Percentiles rank a stretch among this genome's conserved stretches.
Conservation (phyloP, 208 protist genomes). For the Leishmania arabica region DNA sequence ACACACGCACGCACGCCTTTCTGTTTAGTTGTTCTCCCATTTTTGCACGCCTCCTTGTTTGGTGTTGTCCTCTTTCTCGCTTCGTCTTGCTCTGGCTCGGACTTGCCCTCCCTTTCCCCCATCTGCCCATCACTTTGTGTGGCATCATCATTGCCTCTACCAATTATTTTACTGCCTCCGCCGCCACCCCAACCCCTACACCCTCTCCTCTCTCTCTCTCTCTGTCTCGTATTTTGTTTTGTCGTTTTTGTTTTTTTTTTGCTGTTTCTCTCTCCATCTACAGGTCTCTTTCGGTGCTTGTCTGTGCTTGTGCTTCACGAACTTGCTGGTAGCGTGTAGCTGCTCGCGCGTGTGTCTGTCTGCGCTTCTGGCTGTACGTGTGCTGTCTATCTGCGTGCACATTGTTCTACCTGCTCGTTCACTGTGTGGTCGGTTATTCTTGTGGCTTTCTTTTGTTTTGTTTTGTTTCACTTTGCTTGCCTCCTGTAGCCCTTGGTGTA, state of each 20-base stretch:
- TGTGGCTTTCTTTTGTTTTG: neutral
- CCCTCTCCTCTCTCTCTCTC: too few relatives aligned
- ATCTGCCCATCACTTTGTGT: neutral
- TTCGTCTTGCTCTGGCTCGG: neutral
- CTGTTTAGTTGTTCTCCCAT: too few relatives aligned
- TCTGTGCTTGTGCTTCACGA: neutral
- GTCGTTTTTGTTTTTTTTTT: neutral
- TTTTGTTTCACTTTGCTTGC: neutral
- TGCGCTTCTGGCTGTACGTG: neutral
- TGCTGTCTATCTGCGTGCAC: neutral
- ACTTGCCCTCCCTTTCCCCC: neutral
- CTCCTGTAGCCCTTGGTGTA: neutral
- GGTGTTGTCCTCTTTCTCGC: neutral
- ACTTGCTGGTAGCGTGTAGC: neutral
- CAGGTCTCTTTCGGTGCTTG: neutral
- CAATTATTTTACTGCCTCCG: neutral
- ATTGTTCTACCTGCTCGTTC: neutral
- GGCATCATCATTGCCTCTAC: neutral
- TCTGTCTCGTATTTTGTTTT: neutral
- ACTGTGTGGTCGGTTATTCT: neutral
- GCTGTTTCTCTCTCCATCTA: neutral
- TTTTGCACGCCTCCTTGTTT: neutral
- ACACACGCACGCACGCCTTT: too few relatives aligned
- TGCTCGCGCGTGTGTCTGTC: neutral
- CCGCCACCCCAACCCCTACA: neutral